Evolutionary conservation across 352 stramenopile species (phyloP).

Genomic region (Phytophthora sojae): DNA sequence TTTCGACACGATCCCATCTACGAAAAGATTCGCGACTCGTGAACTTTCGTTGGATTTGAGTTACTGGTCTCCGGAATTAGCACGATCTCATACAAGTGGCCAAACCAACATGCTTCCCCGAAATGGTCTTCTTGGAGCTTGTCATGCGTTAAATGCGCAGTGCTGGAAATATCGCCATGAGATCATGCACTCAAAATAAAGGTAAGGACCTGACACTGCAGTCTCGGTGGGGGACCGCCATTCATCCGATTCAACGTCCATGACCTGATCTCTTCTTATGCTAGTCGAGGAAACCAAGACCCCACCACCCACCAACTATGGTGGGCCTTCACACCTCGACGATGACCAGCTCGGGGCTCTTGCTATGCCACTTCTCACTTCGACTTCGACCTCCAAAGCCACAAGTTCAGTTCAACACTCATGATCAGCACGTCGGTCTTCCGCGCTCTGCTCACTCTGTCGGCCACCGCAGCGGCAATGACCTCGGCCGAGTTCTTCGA

Average conservation of each 20-base stretch:
- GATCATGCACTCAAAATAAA: conserved; percentile 22
- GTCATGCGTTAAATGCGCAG: not conserved
- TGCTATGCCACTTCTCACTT: conserved; percentile 19
- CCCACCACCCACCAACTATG: not conserved
- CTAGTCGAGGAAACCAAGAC: not conserved
- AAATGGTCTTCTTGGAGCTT: conserved; percentile 25
- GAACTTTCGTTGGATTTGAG: conserved; percentile 3
- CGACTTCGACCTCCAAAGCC: conserved; percentile 2
- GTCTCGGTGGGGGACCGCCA: conserved; percentile 11
- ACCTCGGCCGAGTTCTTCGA: conserved; percentile 32
- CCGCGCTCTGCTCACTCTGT: conserved; percentile 9
- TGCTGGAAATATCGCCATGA: conserved; percentile 8
- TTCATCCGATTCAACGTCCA: conserved; percentile 9
- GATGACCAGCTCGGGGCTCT: not conserved
- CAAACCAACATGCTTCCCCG: not conserved
- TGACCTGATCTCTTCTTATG: conserved; percentile 24
- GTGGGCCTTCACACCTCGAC: not conserved
- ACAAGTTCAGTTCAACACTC: not conserved
- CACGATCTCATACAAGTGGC: conserved; percentile 2
- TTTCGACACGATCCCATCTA: not conserved
- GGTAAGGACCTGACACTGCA: not conserved
- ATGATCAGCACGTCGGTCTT: conserved; percentile 15
- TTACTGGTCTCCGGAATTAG: conserved; percentile 6
- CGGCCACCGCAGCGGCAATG: not conserved
- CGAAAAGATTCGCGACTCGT: not conserved